Base-by-base conservation (phyloP, 352 stramenopile genomes). In the Globisporangium spiculum region DNA sequence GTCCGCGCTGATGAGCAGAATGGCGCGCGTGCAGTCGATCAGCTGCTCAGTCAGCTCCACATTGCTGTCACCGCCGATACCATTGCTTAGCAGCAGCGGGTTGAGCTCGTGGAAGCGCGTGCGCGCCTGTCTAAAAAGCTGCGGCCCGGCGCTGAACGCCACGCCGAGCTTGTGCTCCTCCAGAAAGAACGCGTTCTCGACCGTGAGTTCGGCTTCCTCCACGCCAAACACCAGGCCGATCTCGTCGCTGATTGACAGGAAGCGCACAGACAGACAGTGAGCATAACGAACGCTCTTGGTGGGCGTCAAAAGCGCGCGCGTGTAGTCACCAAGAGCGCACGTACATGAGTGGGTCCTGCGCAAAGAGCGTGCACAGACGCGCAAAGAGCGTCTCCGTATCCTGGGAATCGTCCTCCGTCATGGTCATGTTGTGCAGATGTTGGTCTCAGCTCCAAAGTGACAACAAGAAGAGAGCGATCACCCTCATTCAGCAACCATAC, bases 101-200 rank as follows among this genome's bases (percentile, higher is more conserved):
- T 84, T 85, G 2, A 90, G 67, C 56, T 60, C 24, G 56, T 88
- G 79, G 53, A 93, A 93, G 14, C 74, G 76, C 57, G 74, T 75
- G 34, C 82, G 73, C 24, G 83, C 85, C 38, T 84, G 74, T 32
- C 72, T 74, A 44, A 93, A 92, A 2, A 95, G 65, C 41, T 72
- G 63, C 6, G 75, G 70, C 0, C 78, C 80, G 16, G 81, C 81
- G 58, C 61, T 75, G 46, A 95, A 86, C 14, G 79, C 76, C 50
- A 95, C 83, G 36, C 85, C 85, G 27, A 95, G 80, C 63, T 95
- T 95, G 75, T 93, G 88, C 1, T 92, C 71, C 10, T 83, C 79
- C 26, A 93, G 75, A 22, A 88, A 67, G 68, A 95, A 95, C 44
- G 83, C 83, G 10, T 63, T 81, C 34, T 82, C 83, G 58, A 71